Conservation (phyloP, 1,139 yeast species). For the Yamadazyma triangularis region DNA sequence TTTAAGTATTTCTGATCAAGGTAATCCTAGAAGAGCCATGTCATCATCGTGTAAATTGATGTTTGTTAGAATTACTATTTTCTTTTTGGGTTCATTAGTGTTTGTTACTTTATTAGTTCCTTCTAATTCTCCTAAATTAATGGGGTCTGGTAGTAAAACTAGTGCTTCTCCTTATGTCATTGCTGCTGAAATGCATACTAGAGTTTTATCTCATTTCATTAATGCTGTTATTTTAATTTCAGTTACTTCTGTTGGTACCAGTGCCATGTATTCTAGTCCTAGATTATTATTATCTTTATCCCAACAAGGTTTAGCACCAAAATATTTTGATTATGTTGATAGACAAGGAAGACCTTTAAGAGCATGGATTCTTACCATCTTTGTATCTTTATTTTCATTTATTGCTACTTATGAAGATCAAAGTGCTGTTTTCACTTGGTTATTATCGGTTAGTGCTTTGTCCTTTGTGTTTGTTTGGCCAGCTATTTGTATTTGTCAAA, state of each 20-base stretch:
- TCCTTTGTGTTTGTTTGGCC: slow-evolving; percentile 43
- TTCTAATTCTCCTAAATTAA: slow-evolving; percentile 30
- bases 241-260: slow-evolving; percentile 43
- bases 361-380: slow-evolving; percentile 29
- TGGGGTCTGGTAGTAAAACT: slow-evolving; percentile 34
- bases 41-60: slow-evolving; percentile 41
- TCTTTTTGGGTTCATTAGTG: slow-evolving; percentile 38
- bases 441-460: slow-evolving; percentile 40
- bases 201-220: slow-evolving; percentile 36
- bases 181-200: slow-evolving; percentile 38
- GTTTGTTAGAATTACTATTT: slow-evolving; percentile 32
- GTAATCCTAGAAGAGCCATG: slow-evolving; percentile 37
- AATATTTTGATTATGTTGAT: slow-evolving; percentile 38
- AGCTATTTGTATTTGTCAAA: slow-evolving; percentile 37
- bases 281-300: slow-evolving; percentile 42
- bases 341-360: slow-evolving; percentile 41
- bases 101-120: slow-evolving; percentile 44
- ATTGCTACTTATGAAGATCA: slow-evolving; percentile 40
- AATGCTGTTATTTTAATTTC: slow-evolving; percentile 42
- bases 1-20: slow-evolving; percentile 38
- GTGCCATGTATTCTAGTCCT: slow-evolving; percentile 41
- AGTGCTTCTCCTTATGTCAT: slow-evolving; percentile 44
- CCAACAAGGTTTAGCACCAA: slow-evolving; percentile 41
- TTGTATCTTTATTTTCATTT: slow-evolving; percentile 27
- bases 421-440: slow-evolving; percentile 41